Percentiles rank a stretch among this genome's conserved stretches.
These are phyloP conservation scores for Claviceps humidiphila DNA, from an alignment of 2,329 filamentous ascomycete genomes.

Conservation along the genomic window DNA sequence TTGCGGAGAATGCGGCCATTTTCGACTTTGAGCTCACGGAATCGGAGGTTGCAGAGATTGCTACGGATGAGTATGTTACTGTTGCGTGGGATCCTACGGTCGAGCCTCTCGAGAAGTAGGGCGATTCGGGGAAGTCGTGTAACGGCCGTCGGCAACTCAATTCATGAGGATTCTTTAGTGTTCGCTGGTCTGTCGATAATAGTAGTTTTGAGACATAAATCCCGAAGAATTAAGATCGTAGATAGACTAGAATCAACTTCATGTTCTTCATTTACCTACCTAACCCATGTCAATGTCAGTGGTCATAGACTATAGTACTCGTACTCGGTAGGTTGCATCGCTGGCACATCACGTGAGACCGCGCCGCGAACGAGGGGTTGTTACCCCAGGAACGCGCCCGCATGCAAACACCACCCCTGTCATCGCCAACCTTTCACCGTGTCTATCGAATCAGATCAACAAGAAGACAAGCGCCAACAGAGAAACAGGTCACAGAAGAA, in stretches of 20 bases:
- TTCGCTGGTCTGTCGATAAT: no score
- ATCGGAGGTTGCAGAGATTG: slow-evolving; percentile 37
- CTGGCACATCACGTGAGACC: background rate
- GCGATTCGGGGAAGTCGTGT: no score
- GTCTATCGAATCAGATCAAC: background rate
- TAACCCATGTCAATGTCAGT: no score
- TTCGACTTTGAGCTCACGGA: slow-evolving; percentile 42
- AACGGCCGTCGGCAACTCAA: background rate
- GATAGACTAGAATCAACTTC: no score
- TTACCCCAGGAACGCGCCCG: background rate
- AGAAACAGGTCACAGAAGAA: background rate
- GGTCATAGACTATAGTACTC: no score
- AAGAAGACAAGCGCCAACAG: background rate
- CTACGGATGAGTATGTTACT: slow-evolving; percentile 38
- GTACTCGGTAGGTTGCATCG: no score
- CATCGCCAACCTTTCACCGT: background rate
- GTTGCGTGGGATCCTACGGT: slow-evolving; percentile 44
- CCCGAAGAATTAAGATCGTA: no score
- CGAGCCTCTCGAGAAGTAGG: slow-evolving; percentile 29
- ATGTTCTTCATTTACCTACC: background rate
- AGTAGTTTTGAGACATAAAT: no score
- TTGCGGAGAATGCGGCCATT: slow-evolving; percentile 46
- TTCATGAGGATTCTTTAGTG: background rate
- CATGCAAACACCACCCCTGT: background rate
- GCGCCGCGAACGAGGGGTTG: background rate